Evolutionary conservation across 2,329 filamentous ascomycete genomes (phyloP), one percentile per base, ranked within the genome.

Genomic region (Diaporthe sp.): DNA sequence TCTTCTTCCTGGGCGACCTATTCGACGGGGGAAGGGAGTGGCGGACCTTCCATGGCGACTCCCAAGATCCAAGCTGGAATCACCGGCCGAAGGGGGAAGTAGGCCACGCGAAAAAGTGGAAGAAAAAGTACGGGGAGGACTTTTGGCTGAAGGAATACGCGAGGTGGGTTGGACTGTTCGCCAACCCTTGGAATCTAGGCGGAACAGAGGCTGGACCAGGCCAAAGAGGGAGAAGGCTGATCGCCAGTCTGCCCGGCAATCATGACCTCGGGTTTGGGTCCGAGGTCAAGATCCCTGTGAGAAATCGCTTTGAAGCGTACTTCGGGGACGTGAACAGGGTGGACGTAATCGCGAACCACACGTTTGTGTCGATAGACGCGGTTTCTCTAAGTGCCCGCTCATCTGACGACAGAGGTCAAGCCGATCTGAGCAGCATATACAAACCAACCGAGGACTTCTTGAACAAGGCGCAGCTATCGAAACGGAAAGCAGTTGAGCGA

Each of bases 21-120:
- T 98, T 99, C 79, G 97, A 99, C 81, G 97, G 97, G 5, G 97
- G 97, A 12, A 90, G 97, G 78, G 97, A 99, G 86, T 99, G 97
- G 97, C 93, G 92, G 78, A 96, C 96, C 17, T 85, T 83, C 3
- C 87, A 87, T 32, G 92, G 90, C 56, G 83, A 87, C 59, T 91
- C 91, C 70, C 83, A 87, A 32, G 91, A 93, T 76, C 89, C 90
- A 1, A 85, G 86, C 76, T 92, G 91, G 91, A 84, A 83, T 4
- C 85, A 87, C 53, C 84, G 88, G 27, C 89, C 90, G 2, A 83
- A 84, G 9, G 81, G 85, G 50, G 91, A 93, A 80, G 82, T 86
- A 77, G 85, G 85, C 55, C 85, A 86, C 75, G 81, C 94, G 0
- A 91, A 94, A 79, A 86, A 88, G 76, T 94, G 92, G 87, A 93